A percentile compares a stretch with the other conserved stretches of the same genome.
Conservation (phyloP, 805 yeast genomes). For the Saccharomyces mikatae region DNA sequence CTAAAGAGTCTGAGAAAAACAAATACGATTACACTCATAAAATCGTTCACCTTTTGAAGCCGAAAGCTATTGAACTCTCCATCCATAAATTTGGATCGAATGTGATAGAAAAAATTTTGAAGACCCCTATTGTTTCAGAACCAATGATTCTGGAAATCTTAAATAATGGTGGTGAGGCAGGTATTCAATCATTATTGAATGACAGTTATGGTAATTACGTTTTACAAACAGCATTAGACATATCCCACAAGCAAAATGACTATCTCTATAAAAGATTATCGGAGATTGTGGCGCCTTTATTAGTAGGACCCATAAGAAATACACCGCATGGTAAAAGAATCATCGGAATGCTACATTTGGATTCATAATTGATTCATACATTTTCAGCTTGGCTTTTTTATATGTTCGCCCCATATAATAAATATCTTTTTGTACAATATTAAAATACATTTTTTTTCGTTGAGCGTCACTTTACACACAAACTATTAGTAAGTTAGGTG, state of each 20-base stretch:
- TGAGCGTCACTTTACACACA: background rate
- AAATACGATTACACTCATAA: slow-evolving; percentile 26
- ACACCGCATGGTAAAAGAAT: slow-evolving; percentile 97
- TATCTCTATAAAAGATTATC: slow-evolving; percentile 48
- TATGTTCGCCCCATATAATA: background rate
- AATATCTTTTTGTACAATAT: background rate
- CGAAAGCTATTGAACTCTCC: slow-evolving; percentile 42
- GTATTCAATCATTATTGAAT: slow-evolving; percentile 50
- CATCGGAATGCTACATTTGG: slow-evolving; percentile 49
- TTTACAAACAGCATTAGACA: slow-evolving; percentile 82
- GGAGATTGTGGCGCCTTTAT: slow-evolving; percentile 57
- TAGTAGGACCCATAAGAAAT: slow-evolving; percentile 63
- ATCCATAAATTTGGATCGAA: slow-evolving; percentile 89
- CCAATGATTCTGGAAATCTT: slow-evolving; percentile 46
- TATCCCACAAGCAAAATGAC: slow-evolving; percentile 29
- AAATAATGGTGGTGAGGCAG: slow-evolving; percentile 25
- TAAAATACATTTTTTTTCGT: background rate
- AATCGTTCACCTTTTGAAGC: slow-evolving; percentile 31
- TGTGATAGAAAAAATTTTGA: slow-evolving; percentile 82
- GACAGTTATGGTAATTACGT: slow-evolving; percentile 95
- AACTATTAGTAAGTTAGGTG: too few species aligned
- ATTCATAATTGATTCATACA: slow-evolving; percentile 4
- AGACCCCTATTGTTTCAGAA: slow-evolving; percentile 38
- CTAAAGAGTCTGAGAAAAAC: slow-evolving; percentile 33
- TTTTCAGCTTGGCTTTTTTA: background rate